These are phyloP conservation scores for Erysimum cheiranthoides DNA, from an alignment of 345 rosid species.

Conservation along the genomic window DNA sequence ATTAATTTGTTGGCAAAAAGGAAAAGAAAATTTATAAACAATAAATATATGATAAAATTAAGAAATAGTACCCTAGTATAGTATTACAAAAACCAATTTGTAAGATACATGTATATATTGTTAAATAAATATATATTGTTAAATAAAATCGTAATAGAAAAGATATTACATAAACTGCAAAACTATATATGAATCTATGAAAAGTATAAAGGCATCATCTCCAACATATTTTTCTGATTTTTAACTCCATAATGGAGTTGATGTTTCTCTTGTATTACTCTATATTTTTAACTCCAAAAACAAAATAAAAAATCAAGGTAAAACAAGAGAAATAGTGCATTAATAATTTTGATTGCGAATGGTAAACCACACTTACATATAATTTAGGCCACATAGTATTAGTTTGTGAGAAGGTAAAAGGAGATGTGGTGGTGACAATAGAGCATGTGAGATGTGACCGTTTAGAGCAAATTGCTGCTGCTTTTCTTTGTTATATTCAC, in stretches of 20 bases:
- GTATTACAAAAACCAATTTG: neutral
- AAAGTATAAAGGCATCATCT: no score
- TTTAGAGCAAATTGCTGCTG: conserved; percentile 41
- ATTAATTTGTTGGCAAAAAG: neutral
- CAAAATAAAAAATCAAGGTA: no score
- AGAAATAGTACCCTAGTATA: neutral
- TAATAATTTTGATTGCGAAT: conserved; percentile 2
- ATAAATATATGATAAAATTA: neutral
- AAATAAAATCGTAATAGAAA: no score
- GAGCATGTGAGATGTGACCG: conserved; percentile 53
- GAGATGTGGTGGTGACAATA: conserved; percentile 44
- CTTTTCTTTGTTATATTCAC: conserved; percentile 40
- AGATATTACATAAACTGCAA: no score
- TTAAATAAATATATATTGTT: no score
- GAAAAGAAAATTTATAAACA: neutral
- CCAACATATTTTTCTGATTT: no score
- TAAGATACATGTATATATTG: no score
- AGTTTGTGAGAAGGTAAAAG: conserved; percentile 42
- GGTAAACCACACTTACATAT: conserved; percentile 19
- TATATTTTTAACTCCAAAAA: no score
- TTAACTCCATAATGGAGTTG: no score
- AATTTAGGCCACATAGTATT: conserved; percentile 39
- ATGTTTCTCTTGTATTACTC: no score
- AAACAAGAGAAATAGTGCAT: neutral
- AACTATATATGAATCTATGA: no score